These are phyloP conservation scores for Nicotiana obtusifolia DNA, from an alignment of 257 asterid genomes.

Conservation along the genomic window DNA sequence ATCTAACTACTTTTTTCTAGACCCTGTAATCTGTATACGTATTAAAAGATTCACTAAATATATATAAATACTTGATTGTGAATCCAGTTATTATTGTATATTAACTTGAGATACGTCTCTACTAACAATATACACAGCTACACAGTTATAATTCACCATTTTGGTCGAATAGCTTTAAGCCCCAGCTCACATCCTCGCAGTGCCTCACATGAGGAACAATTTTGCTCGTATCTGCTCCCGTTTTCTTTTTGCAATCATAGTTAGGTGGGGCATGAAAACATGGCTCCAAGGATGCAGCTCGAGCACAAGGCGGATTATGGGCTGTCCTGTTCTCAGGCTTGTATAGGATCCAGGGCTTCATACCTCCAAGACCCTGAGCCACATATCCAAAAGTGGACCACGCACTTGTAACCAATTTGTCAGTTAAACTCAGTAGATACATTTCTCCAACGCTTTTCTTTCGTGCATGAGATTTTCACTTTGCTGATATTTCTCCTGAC, in stretches of 20 bases:
- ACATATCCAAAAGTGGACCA: constrained; percentile 80
- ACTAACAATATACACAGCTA: neutral
- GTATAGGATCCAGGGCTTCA: constrained; percentile 67
- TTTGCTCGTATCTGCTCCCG: constrained; percentile 32
- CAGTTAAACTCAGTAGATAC: constrained; percentile 57
- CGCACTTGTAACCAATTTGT: constrained; percentile 63
- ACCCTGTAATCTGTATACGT: too few relatives aligned
- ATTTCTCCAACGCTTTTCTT: constrained; percentile 59
- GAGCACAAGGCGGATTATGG: constrained; percentile 48
- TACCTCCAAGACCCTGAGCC: constrained; percentile 74
- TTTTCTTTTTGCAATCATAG: constrained; percentile 40
- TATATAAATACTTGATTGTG: too few relatives aligned
- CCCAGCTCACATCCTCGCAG: constrained; percentile 68
- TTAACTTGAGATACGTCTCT: too few relatives aligned
- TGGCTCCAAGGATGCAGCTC: constrained; percentile 54
- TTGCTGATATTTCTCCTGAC: constrained; percentile 53
- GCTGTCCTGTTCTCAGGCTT: constrained; percentile 36
- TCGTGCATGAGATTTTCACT: constrained; percentile 42
- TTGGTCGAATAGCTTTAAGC: constrained; percentile 45
- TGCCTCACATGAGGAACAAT: constrained; percentile 53
- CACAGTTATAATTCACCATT: constrained; percentile 2
- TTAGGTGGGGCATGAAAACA: constrained; percentile 60
- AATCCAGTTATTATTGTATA: too few relatives aligned
- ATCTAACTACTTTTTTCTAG: too few relatives aligned
- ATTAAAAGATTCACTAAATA: too few relatives aligned